Percentiles rank a stretch among this genome's conserved stretches.
phyloP scores from a whole-genome alignment of 495 filamentous ascomycete species.

The Daldinia childiae region DNA sequence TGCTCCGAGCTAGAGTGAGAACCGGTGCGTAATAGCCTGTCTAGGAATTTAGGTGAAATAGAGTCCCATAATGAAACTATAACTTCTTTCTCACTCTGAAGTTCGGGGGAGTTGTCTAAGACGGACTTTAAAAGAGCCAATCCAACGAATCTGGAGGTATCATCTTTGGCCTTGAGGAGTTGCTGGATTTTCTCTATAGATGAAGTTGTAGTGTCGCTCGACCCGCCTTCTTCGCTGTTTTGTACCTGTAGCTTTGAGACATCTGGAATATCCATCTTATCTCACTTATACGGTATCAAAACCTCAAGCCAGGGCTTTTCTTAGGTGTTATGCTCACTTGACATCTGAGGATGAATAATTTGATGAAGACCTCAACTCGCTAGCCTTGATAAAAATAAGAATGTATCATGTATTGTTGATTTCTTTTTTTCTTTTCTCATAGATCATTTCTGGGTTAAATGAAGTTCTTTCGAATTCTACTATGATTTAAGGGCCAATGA shows the following conservation, averaged over 20 bases:
- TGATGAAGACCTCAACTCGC: not conserved
- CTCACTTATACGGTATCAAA: slow-evolving; percentile 18
- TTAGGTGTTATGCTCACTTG: not conserved
- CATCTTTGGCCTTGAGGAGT: slow-evolving; percentile 65
- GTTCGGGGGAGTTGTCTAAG: slow-evolving; percentile 62
- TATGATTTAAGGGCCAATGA: slow-evolving; percentile 1
- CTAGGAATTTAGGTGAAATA: slow-evolving; percentile 66
- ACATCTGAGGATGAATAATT: not conserved
- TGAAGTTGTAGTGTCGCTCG: slow-evolving; percentile 11
- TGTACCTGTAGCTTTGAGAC: slow-evolving; percentile 21
- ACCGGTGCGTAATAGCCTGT: slow-evolving; percentile 65
- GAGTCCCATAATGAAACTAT: slow-evolving; percentile 60
- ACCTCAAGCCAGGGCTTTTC: slow-evolving; percentile 3
- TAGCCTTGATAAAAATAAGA: not conserved
- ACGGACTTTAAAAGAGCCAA: slow-evolving; percentile 69
- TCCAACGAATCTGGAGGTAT: slow-evolving; percentile 72
- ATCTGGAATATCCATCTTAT: slow-evolving; percentile 38
- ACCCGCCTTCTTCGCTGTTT: not conserved
- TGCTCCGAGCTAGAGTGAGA: slow-evolving; percentile 40
- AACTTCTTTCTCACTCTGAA: slow-evolving; percentile 50
- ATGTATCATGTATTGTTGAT: not conserved
- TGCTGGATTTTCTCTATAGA: slow-evolving; percentile 54
- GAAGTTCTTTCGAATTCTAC: slow-evolving; percentile 26
- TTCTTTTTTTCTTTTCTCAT: not conserved
- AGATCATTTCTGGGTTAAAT: not conserved